Evolutionary conservation across 345 rosid species (phyloP).

Genomic region (Aegle marmelos): DNA sequence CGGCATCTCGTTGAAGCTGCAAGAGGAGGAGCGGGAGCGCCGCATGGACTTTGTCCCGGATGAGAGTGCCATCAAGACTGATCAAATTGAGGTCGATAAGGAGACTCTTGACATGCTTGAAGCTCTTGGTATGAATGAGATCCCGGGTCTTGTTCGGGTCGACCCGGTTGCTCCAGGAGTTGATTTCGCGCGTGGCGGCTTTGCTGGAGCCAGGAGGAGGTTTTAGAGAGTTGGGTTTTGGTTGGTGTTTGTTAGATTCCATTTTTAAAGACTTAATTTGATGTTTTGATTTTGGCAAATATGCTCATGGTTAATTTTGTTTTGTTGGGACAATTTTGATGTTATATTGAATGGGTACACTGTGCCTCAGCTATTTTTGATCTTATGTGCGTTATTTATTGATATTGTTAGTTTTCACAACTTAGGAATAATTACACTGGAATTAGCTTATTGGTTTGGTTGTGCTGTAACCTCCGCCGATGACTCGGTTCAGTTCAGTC

Average conservation of each 20-base stretch:
- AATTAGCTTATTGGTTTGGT: neutral
- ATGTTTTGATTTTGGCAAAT: neutral
- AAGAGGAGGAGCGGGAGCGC: conserved; percentile 77
- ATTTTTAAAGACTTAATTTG: neutral
- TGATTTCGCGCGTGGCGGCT: conserved; percentile 32
- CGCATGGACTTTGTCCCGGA: conserved; percentile 78
- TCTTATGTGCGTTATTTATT: neutral
- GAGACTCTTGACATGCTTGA: conserved; percentile 69
- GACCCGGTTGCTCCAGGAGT: conserved; percentile 30
- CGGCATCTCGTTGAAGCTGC: conserved; percentile 68
- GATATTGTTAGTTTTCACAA: neutral
- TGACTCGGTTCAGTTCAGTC: conserved; percentile 3
- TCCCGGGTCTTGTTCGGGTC: conserved; percentile 41
- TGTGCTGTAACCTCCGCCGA: conserved; percentile 14
- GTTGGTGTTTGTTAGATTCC: neutral
- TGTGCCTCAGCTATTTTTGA: neutral
- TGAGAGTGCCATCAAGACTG: conserved; percentile 61
- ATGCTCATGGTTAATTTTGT: neutral
- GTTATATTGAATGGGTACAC: neutral
- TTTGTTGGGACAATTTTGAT: conserved; percentile 1
- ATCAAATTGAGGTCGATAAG: conserved; percentile 57
- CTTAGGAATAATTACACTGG: neutral
- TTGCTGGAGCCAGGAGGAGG: conserved; percentile 32
- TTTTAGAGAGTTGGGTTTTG: conserved; percentile 10
- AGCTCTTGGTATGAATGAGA: conserved; percentile 52